Conservation (phyloP, 2,329 filamentous ascomycete species). For the Lecanoromycetidae sp. region DNA sequence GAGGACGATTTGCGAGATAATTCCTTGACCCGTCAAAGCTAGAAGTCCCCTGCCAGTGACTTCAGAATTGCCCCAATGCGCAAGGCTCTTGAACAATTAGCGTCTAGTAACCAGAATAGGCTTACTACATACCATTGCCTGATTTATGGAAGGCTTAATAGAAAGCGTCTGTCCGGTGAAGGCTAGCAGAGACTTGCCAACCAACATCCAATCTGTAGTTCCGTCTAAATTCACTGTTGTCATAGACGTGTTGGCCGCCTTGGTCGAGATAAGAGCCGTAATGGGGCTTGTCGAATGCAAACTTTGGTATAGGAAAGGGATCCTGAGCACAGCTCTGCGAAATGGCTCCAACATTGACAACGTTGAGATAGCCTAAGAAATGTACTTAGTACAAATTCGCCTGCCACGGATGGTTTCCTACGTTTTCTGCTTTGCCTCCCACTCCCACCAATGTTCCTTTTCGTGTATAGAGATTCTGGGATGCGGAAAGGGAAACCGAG, state of each 20-base stretch:
- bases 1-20: conserved; percentile 76
- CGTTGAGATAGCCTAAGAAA: conserved; percentile 64
- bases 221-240: conserved; percentile 82
- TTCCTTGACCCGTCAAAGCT: conserved; percentile 72
- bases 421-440: conserved; percentile 82
- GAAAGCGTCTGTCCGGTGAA: conserved; percentile 87
- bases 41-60: conserved; percentile 79
- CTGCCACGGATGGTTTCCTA: conserved; percentile 31
- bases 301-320: conserved; percentile 89
- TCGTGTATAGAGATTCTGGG: conserved; percentile 83
- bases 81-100: conserved; percentile 47
- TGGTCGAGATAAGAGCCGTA: conserved; percentile 78
- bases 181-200: conserved; percentile 77
- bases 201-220: conserved; percentile 86
- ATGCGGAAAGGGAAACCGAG: conserved; percentile 83
- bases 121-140: conserved; percentile 44
- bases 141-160: conserved; percentile 63
- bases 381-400: conserved; percentile 8
- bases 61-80: conserved; percentile 84
- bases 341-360: conserved; percentile 78
- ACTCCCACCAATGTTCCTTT: conserved; percentile 83
- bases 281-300: conserved; percentile 79
- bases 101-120: not conserved
- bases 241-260: conserved; percentile 75
- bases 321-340: conserved; percentile 63